Evolutionary conservation across 495 filamentous ascomycete species (phyloP), one percentile per base, ranked within the genome.

Genomic region (Neurospora intermedia): DNA sequence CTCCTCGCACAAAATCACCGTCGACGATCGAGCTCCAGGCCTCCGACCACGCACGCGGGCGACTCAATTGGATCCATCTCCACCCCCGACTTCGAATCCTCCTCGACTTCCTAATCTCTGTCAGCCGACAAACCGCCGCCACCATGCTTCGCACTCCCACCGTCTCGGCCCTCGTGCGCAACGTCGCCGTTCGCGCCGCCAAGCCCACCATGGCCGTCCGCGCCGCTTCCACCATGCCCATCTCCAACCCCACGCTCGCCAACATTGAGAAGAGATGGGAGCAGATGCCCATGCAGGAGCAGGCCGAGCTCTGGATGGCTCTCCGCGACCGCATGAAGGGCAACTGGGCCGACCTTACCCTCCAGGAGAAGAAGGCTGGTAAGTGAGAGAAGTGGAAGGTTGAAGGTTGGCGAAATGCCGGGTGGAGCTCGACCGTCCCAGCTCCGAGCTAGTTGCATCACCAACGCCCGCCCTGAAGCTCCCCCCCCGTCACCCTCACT

Each of bases 261-360:
- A 91, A 96, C 85, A 98, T 99, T 81, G 96, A 99, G 90, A 98
- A 97, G 92, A 87, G 96, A 84, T 99, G 96, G 96, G 96, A 99
- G 87, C 88, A 81, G 72, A 92, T 99, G 92, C 94, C 94, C 45
- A 93, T 94, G 72, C 93, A 96, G 87, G 96, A 99, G 89, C 96
- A 99, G 89, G 96, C 96, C 74, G 96, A 98, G 80, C 85, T 99
- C 77, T 99, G 95, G 95, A 99, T 99, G 96, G 86, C 91, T 78
- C 87, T 99, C 81, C 87, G 96, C 78, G 96, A 99, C 86, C 91
- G 96, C 78, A 98, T 98, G 96, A 98, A 97, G 92, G 90, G 87
- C 75, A 92, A 93, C 83, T 99, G 96, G 96, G 87, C 91, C 79
- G 93, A 98, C 78, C 86, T 99, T 88, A 99, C 96, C 40, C 48